Evolutionary conservation across 495 filamentous ascomycete genomes (phyloP).

Genomic region (Daldinia caldariorum): DNA sequence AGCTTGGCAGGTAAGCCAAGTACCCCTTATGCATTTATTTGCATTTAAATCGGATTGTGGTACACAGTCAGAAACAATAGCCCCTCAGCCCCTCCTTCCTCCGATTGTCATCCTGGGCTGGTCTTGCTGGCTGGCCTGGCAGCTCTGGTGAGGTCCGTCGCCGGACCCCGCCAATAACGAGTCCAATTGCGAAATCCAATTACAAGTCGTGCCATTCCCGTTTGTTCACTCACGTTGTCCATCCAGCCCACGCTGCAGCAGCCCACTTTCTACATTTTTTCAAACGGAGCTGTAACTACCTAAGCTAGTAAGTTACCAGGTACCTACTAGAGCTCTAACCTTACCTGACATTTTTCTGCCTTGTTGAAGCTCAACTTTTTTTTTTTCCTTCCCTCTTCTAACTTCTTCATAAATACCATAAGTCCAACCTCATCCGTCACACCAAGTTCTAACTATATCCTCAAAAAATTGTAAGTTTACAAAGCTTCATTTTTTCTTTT

Average conservation of each 20-base stretch:
- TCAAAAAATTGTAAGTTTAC: constrained; percentile 36
- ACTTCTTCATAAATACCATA: constrained; percentile 13
- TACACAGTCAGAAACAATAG: neutral
- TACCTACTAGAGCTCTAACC: constrained; percentile 20
- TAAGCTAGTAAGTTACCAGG: neutral
- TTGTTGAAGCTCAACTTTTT: constrained; percentile 25
- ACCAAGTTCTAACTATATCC: constrained; percentile 6
- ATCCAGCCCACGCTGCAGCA: constrained; percentile 33
- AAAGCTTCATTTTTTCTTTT: constrained; percentile 16
- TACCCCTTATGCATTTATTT: constrained; percentile 12
- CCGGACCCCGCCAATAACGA: constrained; percentile 39
- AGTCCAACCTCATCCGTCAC: constrained; percentile 11
- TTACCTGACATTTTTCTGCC: constrained; percentile 26
- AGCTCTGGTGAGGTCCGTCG: constrained; percentile 34
- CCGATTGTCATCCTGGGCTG: constrained; percentile 20
- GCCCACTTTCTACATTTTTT: constrained; percentile 21
- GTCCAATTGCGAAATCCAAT: constrained; percentile 23
- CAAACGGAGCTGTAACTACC: constrained; percentile 12
- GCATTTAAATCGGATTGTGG: neutral
- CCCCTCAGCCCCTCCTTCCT: constrained; percentile 17
- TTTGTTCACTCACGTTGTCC: constrained; percentile 44
- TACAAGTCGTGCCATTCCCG: constrained; percentile 39
- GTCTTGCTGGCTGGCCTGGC: too few relatives aligned
- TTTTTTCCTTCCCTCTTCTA: constrained; percentile 18
- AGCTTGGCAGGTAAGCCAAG: constrained; percentile 32